Evolutionary conservation across 495 filamentous ascomycete species (phyloP).

Genomic region (Glonium stellatum): DNA sequence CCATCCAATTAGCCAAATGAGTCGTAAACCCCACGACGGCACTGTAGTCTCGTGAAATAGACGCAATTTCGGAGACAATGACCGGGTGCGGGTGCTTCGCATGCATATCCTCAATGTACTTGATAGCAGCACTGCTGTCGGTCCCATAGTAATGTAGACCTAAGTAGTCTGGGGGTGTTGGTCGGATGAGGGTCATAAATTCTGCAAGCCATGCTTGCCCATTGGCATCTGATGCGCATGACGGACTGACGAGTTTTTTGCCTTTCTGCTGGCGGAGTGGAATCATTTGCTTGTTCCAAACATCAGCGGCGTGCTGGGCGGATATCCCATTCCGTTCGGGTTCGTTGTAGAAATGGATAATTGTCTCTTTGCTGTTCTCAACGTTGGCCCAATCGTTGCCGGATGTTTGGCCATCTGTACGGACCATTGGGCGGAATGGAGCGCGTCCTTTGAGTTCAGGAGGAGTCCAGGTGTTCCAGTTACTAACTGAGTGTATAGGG

Average conservation of each 20-base stretch:
- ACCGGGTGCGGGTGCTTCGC: conserved; percentile 33
- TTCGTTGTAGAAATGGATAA: conserved; percentile 45
- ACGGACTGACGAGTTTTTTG: conserved; percentile 39
- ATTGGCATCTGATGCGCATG: conserved; percentile 34
- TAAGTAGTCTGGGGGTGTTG: conserved; percentile 39
- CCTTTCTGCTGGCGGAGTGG: conserved; percentile 25
- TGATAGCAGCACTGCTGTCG: conserved; percentile 28
- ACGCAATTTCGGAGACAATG: conserved; percentile 43
- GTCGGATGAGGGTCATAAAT: conserved; percentile 39
- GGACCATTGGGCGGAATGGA: conserved; percentile 43
- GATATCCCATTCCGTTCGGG: conserved; percentile 41
- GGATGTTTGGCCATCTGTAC: conserved; percentile 22
- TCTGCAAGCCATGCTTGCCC: conserved; percentile 41
- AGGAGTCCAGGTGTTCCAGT: conserved; percentile 45
- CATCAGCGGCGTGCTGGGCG: conserved; percentile 37
- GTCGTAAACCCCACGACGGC: conserved; percentile 40
- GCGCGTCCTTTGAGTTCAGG: conserved; percentile 40
- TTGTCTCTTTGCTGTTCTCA: conserved; percentile 26
- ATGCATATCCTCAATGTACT: conserved; percentile 35
- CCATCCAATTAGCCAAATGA: conserved; percentile 42
- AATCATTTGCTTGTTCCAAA: background rate
- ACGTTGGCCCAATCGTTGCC: conserved; percentile 39
- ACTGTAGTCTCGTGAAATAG: conserved; percentile 35
- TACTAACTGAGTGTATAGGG: conserved; percentile 37
- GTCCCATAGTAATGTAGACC: conserved; percentile 45